Evolutionary conservation across 495 filamentous ascomycete species (phyloP), one percentile per base, ranked within the genome.

Genomic region (Neurospora hispaniola): DNA sequence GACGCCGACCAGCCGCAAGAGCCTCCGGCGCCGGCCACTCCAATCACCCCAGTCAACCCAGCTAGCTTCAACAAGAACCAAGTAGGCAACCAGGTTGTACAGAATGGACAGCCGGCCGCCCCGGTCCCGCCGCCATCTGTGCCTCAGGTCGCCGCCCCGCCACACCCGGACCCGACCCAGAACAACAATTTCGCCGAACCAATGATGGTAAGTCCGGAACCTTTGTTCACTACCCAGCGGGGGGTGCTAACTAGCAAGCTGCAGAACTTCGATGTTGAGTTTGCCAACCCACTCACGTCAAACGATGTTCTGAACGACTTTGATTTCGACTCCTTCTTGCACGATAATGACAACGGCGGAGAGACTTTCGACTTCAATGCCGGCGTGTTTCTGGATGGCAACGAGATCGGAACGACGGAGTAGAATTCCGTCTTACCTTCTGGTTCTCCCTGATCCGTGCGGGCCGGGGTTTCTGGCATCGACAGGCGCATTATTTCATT

Each of bases 291-390:
- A 6, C 81, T 92, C 76, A 85, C 88, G 71, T 88, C 86, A 40
- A 83, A 83, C 66, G 87, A 94, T 79, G 90, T 96, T n/a, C 84
- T 98, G 69, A 91, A 93, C 78, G 92, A 92, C 76, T 98, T 98
- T 76, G 95, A 98, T 81, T 98, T 98, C 80, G 95, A 98, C 81
- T 93, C 92, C 0, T 98, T 98, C 88, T 84, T 98, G n/a, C 84
- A 88, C 40, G 84, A 87, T 72, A 62, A 62, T 27, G 73, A 71
- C 70, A 79, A 76, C 69, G 80, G 79, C 40, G 80, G 73, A n/a
- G 85, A 82, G 41, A 78, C 78, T 7, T 88, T 88, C 71, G 82
- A 84, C 79, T 88, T 89, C 70, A 79, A 79, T 69, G 68, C 79
- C 20, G 75, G 78, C 40, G 71, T 66, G 39, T 84, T 86, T 74